Conservation (phyloP, 2,329 filamentous ascomycete species). For the Coleophoma eucalyptorum region DNA sequence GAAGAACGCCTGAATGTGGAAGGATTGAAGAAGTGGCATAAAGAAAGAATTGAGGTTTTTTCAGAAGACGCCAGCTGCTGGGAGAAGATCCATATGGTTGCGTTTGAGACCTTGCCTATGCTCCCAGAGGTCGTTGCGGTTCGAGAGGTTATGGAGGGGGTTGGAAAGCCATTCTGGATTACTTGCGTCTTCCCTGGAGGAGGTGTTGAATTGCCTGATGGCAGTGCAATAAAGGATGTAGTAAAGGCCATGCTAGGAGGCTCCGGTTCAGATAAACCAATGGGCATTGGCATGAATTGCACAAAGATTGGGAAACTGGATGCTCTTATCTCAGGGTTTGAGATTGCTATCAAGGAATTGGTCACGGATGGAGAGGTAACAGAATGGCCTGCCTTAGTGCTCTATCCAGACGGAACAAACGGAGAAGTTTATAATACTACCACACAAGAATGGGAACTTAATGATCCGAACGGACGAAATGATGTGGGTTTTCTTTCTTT, state of each 20-base stretch:
- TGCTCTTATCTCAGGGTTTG: slow-evolving; percentile 49
- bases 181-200: slow-evolving; percentile 58
- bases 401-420: slow-evolving; percentile 68
- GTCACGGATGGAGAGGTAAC: slow-evolving; percentile 28
- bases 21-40: slow-evolving; percentile 52
- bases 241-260: slow-evolving; percentile 31
- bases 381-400: slow-evolving; percentile 49
- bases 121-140: slow-evolving; percentile 58
- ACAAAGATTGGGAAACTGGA: slow-evolving; percentile 62
- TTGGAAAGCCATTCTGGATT: slow-evolving; percentile 45
- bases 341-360: slow-evolving; percentile 40
- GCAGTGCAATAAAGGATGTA: slow-evolving; percentile 40
- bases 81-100: slow-evolving; percentile 45
- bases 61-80: slow-evolving; percentile 18
- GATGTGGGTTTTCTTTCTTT: slow-evolving; percentile 6
- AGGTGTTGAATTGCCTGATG: slow-evolving; percentile 51
- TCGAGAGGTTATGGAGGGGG: slow-evolving; percentile 33
- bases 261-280: slow-evolving; percentile 35
- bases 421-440: slow-evolving; percentile 64
- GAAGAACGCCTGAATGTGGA: slow-evolving; percentile 37
- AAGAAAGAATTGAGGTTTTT: slow-evolving; percentile 49
- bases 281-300: slow-evolving; percentile 67
- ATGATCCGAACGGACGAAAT: slow-evolving; percentile 16
- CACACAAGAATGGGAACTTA: slow-evolving; percentile 55
- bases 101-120: slow-evolving; percentile 65